A percentile compares a stretch with the other conserved stretches of the same genome.
Evolutionary conservation across 108 stramenopile genomes (phyloP).

Genomic region (Hondaea fermentalgiana): DNA sequence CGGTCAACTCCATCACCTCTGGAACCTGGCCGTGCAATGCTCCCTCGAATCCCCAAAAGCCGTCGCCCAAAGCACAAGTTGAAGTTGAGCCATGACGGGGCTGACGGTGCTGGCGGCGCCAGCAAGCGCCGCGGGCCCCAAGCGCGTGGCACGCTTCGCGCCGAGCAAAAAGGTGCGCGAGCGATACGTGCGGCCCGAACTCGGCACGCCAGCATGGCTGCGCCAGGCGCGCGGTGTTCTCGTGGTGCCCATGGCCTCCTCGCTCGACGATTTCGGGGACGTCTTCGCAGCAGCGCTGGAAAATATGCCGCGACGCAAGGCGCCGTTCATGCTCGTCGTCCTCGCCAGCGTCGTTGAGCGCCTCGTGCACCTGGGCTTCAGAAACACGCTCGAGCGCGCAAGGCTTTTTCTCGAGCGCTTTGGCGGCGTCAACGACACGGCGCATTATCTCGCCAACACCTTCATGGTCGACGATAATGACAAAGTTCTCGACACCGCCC

Average conservation of each 20-base stretch:
- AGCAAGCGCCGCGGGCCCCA: not conserved
- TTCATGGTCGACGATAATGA: not conserved
- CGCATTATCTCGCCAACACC: not conserved
- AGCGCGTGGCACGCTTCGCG: not conserved
- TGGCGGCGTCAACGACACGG: not conserved
- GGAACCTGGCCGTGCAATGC: too few species aligned
- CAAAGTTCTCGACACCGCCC: not conserved
- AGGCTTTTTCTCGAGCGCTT: not conserved
- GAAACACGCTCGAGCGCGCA: not conserved
- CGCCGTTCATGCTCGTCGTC: not conserved
- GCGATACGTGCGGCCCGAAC: not conserved
- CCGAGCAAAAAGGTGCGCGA: not conserved
- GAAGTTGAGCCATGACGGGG: not conserved
- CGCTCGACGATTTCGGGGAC: slow-evolving; percentile 41
- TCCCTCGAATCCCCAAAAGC: too few species aligned
- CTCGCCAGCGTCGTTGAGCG: not conserved
- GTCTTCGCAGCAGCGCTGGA: slow-evolving; percentile 66
- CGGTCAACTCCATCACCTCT: too few species aligned
- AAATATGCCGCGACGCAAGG: slow-evolving; percentile 63
- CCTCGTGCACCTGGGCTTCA: not conserved
- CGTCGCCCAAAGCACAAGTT: not conserved
- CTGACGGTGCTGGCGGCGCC: not conserved
- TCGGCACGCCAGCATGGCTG: slow-evolving; percentile 35
- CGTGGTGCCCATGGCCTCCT: not conserved
- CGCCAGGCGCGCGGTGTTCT: slow-evolving; percentile 21